Evolutionary conservation across 108 stramenopile species (phyloP).

Genomic region (Pinguiococcus pyrenoidosus): DNA sequence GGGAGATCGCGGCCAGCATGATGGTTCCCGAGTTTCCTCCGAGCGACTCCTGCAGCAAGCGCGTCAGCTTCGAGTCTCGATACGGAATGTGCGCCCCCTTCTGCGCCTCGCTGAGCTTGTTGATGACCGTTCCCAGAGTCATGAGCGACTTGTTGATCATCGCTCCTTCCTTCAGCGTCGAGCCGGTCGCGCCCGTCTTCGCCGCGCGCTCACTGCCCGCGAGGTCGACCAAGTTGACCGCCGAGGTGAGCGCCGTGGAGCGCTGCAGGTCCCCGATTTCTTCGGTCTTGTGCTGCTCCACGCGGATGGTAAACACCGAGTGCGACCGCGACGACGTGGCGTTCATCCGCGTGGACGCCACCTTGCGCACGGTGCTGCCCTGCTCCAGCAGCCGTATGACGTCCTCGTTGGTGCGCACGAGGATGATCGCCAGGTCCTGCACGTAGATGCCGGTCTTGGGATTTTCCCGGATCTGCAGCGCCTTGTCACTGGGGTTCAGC

Average conservation of each 20-base stretch:
- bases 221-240: constrained; percentile 31
- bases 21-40: constrained; percentile 47
- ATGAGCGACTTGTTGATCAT: constrained; percentile 49
- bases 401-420: constrained; percentile 7
- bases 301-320: constrained; percentile 54
- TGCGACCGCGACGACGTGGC: constrained; percentile 37
- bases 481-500: constrained; percentile 49
- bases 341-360: constrained; percentile 50
- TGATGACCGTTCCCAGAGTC: constrained; percentile 45
- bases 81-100: constrained; percentile 40
- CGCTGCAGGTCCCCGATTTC: not conserved
- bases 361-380: constrained; percentile 30
- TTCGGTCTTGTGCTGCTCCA: constrained; percentile 29
- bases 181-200: constrained; percentile 45
- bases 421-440: constrained; percentile 29
- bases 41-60: constrained; percentile 34
- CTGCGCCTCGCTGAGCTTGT: constrained; percentile 38
- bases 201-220: constrained; percentile 41
- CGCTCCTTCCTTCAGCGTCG: constrained; percentile 44
- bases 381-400: constrained; percentile 28
- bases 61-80: constrained; percentile 47
- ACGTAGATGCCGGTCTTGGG: constrained; percentile 87
- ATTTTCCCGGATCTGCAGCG: constrained; percentile 71
- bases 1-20: constrained; percentile 48
- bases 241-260: constrained; percentile 3